A percentile compares a stretch with the other conserved stretches of the same genome.
These are phyloP conservation scores for Euphorbia pulcherrima DNA, from an alignment of 345 rosid species.

Conservation along the genomic window DNA sequence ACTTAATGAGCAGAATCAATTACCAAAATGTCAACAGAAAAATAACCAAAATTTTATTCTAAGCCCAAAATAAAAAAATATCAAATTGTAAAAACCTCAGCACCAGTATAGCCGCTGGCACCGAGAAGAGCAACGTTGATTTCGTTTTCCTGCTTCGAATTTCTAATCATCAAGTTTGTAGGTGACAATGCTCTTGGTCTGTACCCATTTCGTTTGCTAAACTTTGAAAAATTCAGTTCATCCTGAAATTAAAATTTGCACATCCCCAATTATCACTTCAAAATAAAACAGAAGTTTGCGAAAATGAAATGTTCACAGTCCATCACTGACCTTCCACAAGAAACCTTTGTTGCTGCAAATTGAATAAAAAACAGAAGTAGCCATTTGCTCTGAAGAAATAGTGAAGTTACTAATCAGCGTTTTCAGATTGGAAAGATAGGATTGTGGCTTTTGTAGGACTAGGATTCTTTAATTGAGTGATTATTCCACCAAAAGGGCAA, in stretches of 20 bases:
- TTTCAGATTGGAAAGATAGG: not conserved
- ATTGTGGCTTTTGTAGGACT: not conserved
- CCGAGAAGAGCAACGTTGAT: conserved; percentile 86
- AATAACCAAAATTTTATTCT: too few species aligned
- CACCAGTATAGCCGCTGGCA: conserved; percentile 99
- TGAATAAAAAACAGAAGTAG: conserved; percentile 33
- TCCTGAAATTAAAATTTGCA: conserved; percentile 20
- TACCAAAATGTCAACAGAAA: not conserved
- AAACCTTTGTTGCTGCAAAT: conserved; percentile 29
- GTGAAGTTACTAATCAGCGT: conserved; percentile 2
- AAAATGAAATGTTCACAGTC: not conserved
- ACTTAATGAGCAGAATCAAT: not conserved
- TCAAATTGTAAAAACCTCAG: conserved; percentile 59
- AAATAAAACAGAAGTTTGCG: not conserved
- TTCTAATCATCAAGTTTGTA: conserved; percentile 35
- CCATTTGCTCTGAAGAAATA: conserved; percentile 24
- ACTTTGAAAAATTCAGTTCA: conserved; percentile 8
- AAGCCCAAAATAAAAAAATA: not conserved
- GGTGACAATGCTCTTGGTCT: conserved; percentile 33
- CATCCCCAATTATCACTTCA: not conserved
- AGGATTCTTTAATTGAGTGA: not conserved
- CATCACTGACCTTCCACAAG: conserved; percentile 43
- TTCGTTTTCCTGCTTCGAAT: conserved; percentile 41
- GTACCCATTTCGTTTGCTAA: not conserved
- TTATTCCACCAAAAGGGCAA: conserved; percentile 6